These are phyloP conservation scores for Phalaenopsis hybrid DNA, from an alignment of 116 monocot species.

Conservation along the genomic window DNA sequence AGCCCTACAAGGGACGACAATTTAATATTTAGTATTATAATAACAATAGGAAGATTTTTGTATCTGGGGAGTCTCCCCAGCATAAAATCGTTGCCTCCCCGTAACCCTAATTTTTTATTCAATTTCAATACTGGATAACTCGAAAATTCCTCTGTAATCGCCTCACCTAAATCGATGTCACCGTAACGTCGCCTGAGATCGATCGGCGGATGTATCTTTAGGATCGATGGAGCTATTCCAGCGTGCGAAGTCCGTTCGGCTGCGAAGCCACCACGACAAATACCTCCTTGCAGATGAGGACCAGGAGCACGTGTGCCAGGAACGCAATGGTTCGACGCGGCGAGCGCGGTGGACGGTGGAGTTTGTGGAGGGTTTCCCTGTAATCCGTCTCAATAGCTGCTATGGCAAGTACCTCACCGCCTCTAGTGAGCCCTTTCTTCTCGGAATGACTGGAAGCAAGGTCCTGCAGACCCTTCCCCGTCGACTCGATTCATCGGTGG, in stretches of 20 bases:
- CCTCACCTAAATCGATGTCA: background rate
- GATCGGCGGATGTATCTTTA: background rate
- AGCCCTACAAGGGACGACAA: too few relatives aligned
- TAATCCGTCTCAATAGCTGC: conserved; percentile 41
- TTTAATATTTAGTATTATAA: too few relatives aligned
- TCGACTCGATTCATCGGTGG: conserved; percentile 72
- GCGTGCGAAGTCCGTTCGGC: conserved; percentile 56
- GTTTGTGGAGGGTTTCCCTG: conserved; percentile 10
- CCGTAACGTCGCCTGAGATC: background rate
- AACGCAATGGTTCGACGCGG: conserved; percentile 38
- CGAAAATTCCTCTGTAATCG: background rate
- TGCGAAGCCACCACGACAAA: conserved; percentile 79
- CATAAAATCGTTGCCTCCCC: too few relatives aligned
- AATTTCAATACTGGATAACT: background rate
- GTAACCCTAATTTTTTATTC: background rate
- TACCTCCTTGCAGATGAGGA: conserved; percentile 71
- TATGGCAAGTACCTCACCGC: conserved; percentile 73
- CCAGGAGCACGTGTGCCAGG: conserved; percentile 65
- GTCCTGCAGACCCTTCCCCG: conserved; percentile 55
- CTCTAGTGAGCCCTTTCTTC: conserved; percentile 65
- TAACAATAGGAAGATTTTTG: too few relatives aligned
- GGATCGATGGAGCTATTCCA: conserved; percentile 59
- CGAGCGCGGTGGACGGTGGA: conserved; percentile 64
- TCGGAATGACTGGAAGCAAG: conserved; percentile 71
- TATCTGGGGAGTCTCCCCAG: too few relatives aligned